phyloP scores from a whole-genome alignment of 2,329 filamentous ascomycete species.

The Alternaria solani region DNA sequence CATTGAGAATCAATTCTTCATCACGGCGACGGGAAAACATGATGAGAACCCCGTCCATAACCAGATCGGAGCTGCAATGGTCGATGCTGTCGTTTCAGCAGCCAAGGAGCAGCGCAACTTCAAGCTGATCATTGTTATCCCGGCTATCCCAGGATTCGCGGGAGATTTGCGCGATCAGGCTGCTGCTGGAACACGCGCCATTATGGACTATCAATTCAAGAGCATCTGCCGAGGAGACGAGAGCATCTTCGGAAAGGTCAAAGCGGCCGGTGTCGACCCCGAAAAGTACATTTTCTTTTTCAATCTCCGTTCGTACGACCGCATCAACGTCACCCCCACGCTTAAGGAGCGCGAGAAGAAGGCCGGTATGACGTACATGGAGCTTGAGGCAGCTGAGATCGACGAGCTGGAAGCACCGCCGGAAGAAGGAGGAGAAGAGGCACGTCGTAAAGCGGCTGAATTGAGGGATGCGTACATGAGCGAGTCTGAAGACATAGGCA shows the following conservation, averaged over 20 bases:
- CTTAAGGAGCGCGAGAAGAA: slow-evolving; percentile 79
- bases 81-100: slow-evolving; percentile 85
- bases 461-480: slow-evolving; percentile 57
- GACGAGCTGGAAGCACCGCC: slow-evolving; percentile 77
- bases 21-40: slow-evolving; percentile 77
- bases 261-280: slow-evolving; percentile 77
- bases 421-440: slow-evolving; percentile 46
- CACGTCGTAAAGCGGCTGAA: slow-evolving; percentile 57
- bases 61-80: slow-evolving; percentile 85
- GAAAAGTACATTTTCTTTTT: slow-evolving; percentile 87
- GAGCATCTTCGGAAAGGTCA: slow-evolving; percentile 85
- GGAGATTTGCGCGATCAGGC: slow-evolving; percentile 86
- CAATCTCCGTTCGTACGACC: slow-evolving; percentile 91
- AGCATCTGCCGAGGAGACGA: slow-evolving; percentile 91
- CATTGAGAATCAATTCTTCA: slow-evolving; percentile 99
- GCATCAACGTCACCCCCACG: slow-evolving; percentile 80
- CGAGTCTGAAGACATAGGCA: slow-evolving; percentile 50
- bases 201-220: slow-evolving; percentile 99
- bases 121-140: slow-evolving; percentile 87
- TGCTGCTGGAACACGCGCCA: slow-evolving; percentile 82
- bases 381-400: slow-evolving; percentile 86
- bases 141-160: slow-evolving; percentile 91
- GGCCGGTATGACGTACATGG: slow-evolving; percentile 83
- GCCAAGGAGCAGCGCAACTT: slow-evolving; percentile 87
- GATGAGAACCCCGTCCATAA: slow-evolving; percentile 87